Evolutionary conservation across 495 filamentous ascomycete genomes (phyloP).

Genomic region (Xylaria bambusicola): DNA sequence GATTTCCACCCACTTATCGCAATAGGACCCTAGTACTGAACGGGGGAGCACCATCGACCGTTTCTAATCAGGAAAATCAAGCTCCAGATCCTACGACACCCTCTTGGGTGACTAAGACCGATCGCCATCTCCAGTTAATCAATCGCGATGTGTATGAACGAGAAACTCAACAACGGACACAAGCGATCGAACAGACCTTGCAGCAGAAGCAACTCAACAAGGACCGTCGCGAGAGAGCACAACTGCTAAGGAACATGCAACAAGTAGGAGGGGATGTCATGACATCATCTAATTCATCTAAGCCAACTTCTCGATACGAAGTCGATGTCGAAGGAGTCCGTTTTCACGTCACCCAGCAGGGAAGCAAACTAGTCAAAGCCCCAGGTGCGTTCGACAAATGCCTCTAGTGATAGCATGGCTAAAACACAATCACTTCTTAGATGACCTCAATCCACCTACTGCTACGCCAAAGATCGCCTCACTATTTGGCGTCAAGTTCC

Average conservation of each 20-base stretch:
- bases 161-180: conserved; percentile 66
- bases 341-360: conserved; percentile 73
- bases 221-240: conserved; percentile 66
- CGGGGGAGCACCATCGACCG: conserved; percentile 32
- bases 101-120: conserved; percentile 76
- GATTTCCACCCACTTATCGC: conserved; percentile 55
- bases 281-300: conserved; percentile 37
- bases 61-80: conserved; percentile 32
- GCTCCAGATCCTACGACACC: conserved; percentile 42
- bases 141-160: conserved; percentile 82
- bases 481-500: conserved; percentile 82
- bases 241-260: conserved; percentile 44
- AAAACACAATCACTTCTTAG: conserved; percentile 54
- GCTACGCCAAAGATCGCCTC: conserved; percentile 76
- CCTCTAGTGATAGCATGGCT: conserved; percentile 6
- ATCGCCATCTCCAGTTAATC: conserved; percentile 87
- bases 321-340: conserved; percentile 73
- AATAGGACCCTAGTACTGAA: conserved; percentile 77
- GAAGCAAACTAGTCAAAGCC: conserved; percentile 80
- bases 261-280: conserved; percentile 36
- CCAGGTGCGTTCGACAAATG: conserved; percentile 55
- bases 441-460: conserved; percentile 62
- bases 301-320: conserved; percentile 55
- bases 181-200: conserved; percentile 72
- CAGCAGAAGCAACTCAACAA: conserved; percentile 59